phyloP scores from a whole-genome alignment of 2,329 filamentous ascomycete genomes.

The Colletotrichum gigasporum region DNA sequence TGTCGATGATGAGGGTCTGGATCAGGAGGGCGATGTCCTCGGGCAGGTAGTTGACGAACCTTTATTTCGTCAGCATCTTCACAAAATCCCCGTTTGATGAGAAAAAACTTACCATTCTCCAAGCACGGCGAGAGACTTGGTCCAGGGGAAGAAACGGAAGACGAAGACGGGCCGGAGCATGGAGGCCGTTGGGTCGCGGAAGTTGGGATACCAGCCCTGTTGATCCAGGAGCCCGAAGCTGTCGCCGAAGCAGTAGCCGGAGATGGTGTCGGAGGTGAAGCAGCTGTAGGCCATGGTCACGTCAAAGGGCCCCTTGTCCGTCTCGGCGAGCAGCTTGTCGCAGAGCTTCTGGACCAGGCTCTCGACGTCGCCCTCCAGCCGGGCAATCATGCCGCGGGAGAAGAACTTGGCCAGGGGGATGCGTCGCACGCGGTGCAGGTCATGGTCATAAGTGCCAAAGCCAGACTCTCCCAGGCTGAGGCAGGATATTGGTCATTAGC shows the following conservation, averaged over 20 bases:
- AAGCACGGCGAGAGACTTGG: conserved; percentile 30
- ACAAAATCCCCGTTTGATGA: no score
- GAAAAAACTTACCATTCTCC: conserved; percentile 24
- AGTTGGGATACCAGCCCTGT: conserved; percentile 47
- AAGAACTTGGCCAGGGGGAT: conserved; percentile 42
- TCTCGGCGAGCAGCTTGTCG: conserved; percentile 40
- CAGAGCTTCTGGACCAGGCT: conserved; percentile 38
- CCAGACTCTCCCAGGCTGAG: conserved; percentile 33
- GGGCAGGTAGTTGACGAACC: conserved; percentile 31
- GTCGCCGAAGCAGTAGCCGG: conserved; percentile 48
- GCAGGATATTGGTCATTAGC: conserved; percentile 12
- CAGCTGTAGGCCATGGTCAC: conserved; percentile 48
- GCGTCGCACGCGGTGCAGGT: conserved; percentile 39
- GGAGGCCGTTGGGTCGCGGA: conserved; percentile 34
- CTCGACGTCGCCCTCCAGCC: conserved; percentile 42
- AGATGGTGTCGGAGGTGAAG: conserved; percentile 50
- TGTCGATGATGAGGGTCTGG: conserved; percentile 28
- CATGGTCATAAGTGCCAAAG: conserved; percentile 39
- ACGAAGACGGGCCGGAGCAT: conserved; percentile 35
- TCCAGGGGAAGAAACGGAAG: conserved; percentile 38
- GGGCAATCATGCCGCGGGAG: conserved; percentile 39
- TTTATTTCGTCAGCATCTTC: not conserved
- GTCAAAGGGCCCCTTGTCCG: conserved; percentile 40
- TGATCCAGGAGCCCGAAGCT: conserved; percentile 44
- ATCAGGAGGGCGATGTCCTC: conserved; percentile 29